These are phyloP conservation scores for Leishmania guyanensis DNA, from an alignment of 208 protist genomes.

Conservation along the genomic window DNA sequence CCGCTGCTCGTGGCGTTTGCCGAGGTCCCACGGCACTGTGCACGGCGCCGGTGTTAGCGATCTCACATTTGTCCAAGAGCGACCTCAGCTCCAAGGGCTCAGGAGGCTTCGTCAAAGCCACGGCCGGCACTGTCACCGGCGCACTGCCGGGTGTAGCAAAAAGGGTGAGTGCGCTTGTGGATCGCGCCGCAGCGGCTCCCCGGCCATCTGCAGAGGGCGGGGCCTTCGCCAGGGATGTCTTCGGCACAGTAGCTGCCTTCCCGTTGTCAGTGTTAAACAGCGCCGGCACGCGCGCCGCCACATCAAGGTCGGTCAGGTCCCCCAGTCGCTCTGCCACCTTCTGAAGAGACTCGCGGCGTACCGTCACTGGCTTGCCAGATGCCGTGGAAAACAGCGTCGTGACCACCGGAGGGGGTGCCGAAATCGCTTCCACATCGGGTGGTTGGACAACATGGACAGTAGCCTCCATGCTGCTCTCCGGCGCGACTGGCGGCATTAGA, in stretches of 20 bases:
- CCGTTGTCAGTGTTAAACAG: constrained; percentile 43
- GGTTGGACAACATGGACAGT: neutral
- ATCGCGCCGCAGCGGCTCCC: neutral
- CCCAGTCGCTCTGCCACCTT: constrained; percentile 8
- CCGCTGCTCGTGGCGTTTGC: neutral
- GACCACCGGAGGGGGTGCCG: constrained; percentile 3
- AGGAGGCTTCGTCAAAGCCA: constrained; percentile 18
- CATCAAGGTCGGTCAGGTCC: neutral
- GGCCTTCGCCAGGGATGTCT: constrained; percentile 25
- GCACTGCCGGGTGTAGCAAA: constrained; percentile 49
- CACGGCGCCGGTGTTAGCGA: neutral
- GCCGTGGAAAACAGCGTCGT: constrained; percentile 48
- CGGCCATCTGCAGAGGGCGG: neutral
- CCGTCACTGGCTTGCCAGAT: constrained; percentile 37
- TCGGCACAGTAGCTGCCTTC: constrained; percentile 35
- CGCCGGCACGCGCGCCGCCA: constrained; percentile 14
- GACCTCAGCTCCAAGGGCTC: neutral
- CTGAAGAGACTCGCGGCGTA: constrained; percentile 35
- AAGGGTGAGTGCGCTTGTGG: constrained; percentile 28
- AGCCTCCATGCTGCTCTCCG: neutral
- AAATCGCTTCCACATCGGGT: neutral
- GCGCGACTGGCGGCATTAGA: neutral
- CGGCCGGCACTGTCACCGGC: constrained; percentile 35
- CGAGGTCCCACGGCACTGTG: neutral
- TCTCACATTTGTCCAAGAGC: constrained; percentile 9